phyloP scores from a whole-genome alignment of 305 asterid genomes.

The Plantago coronopus region DNA sequence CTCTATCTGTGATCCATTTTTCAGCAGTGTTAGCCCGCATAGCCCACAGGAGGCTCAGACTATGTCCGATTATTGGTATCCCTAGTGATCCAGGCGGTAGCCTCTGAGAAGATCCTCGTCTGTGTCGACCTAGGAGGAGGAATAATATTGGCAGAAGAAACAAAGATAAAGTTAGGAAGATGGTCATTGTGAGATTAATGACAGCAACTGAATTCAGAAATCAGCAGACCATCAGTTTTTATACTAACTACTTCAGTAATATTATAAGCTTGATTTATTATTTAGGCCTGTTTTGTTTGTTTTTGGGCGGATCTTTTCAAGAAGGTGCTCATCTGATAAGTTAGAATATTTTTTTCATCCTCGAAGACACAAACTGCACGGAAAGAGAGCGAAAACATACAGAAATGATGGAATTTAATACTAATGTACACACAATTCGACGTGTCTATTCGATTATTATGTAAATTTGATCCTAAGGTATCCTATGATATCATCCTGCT shows the following conservation, averaged over 20 bases:
- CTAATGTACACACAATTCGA: too few species aligned
- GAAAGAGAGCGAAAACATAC: too few species aligned
- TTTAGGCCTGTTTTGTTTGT: background rate
- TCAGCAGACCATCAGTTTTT: background rate
- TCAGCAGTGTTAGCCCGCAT: slow-evolving; percentile 67
- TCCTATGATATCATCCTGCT: too few species aligned
- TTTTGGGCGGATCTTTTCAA: background rate
- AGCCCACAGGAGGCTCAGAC: slow-evolving; percentile 45
- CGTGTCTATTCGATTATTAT: too few species aligned
- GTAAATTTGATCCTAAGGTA: too few species aligned
- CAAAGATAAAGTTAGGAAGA: slow-evolving; percentile 20
- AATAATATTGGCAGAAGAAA: slow-evolving; percentile 27
- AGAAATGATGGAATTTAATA: too few species aligned
- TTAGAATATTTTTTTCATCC: background rate
- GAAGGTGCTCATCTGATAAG: background rate
- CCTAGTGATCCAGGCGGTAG: slow-evolving; percentile 52
- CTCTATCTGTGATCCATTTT: slow-evolving; percentile 38
- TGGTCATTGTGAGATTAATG: background rate
- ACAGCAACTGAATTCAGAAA: background rate
- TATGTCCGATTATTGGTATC: slow-evolving; percentile 42
- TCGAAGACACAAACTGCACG: too few species aligned
- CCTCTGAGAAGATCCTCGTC: slow-evolving; percentile 14
- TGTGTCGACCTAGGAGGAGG: slow-evolving; percentile 23
- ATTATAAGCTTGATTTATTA: background rate
- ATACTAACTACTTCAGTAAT: background rate